phyloP scores from a whole-genome alignment of 495 filamentous ascomycete genomes.

The Talaromyces liani region DNA sequence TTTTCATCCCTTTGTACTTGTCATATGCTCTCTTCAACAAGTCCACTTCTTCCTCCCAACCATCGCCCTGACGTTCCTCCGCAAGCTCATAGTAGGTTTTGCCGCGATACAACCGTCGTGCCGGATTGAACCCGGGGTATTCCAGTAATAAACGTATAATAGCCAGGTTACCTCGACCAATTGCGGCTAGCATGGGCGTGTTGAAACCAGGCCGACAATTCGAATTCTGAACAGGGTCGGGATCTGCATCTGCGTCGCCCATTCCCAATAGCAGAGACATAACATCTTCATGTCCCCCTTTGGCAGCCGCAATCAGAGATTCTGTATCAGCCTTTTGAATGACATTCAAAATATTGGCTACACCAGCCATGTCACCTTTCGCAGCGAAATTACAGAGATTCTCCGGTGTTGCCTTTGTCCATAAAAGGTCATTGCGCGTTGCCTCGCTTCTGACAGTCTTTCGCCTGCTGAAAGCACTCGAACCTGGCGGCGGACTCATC shows the following conservation, averaged over 20 bases:
- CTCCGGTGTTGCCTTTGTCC: conserved; percentile 54
- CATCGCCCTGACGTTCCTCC: conserved; percentile 68
- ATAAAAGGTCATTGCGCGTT: conserved; percentile 54
- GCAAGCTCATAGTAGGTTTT: conserved; percentile 81
- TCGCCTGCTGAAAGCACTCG: conserved; percentile 31
- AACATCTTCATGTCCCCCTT: conserved; percentile 81
- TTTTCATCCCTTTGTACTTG: conserved; percentile 40
- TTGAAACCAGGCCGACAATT: conserved; percentile 49
- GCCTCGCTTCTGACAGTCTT: conserved; percentile 52
- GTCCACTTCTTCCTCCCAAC: conserved; percentile 85
- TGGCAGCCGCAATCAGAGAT: conserved; percentile 82
- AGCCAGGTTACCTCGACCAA: conserved; percentile 79
- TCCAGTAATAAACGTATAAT: conserved; percentile 74
- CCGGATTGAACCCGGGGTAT: conserved; percentile 73
- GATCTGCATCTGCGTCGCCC: conserved; percentile 72
- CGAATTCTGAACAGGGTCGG: conserved; percentile 46
- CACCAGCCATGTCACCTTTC: conserved; percentile 73
- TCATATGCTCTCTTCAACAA: conserved; percentile 75
- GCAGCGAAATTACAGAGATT: conserved; percentile 75
- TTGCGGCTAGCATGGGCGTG: conserved; percentile 90
- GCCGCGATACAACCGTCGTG: conserved; percentile 55
- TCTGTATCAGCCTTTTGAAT: conserved; percentile 71
- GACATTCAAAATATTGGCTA: conserved; percentile 72
- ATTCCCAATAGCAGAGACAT: conserved; percentile 79
- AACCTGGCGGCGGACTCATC: conserved; percentile 40